Evolutionary conservation across 2,329 filamentous ascomycete genomes (phyloP), one percentile per base, ranked within the genome.

Genomic region (Magnaporthiopsis rhizophila): DNA sequence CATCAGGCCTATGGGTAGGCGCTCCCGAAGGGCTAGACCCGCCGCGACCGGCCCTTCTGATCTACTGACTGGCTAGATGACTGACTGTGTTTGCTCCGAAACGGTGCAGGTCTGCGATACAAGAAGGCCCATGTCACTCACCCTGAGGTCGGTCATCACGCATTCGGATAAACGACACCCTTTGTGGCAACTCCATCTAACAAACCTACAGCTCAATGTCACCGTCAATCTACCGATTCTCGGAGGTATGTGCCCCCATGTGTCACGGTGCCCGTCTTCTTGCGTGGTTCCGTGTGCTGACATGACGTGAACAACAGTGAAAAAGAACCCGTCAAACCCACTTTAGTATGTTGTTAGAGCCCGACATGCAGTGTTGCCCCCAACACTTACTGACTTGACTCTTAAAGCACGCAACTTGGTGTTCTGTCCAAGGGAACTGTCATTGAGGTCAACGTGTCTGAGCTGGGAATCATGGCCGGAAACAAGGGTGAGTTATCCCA

Each of bases 361-460:
- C 26, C 92, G 97, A 73, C 81, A 93, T 97, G 3, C 76, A 94
- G n/a, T n/a, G 90, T 61, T 92, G 92, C 78, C 91, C 91, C 68
- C 11, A 5, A 21, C 21, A 6, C 61, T 28, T 2, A 24, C 36
- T 36, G 58, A 57, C 61, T n/a, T 24, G 18, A n/a, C 24, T n/a
- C 59, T 38, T 50, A 18, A 26, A 61, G 59, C 77, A 96, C 92
- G 0, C 92, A 96, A 73, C 80, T 97, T 3, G 92, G 92, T 65
- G 92, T 97, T 21, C 64, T 97, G 73, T 94, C 91, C 59, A 92
- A 92, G 78, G 91, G 91, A 67, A 95, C 79, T 0, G 75, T 82
- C 62, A 86, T 94, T 72, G 94, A 98, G 78, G 92, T 98, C 71
- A 97, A 99, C 74, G 92, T 97, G 36, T 90, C 86, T 65, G 95